Evolutionary conservation across 352 stramenopile genomes (phyloP), one percentile per base, ranked within the genome.

Genomic region (Globisporangium abappressorium): DNA sequence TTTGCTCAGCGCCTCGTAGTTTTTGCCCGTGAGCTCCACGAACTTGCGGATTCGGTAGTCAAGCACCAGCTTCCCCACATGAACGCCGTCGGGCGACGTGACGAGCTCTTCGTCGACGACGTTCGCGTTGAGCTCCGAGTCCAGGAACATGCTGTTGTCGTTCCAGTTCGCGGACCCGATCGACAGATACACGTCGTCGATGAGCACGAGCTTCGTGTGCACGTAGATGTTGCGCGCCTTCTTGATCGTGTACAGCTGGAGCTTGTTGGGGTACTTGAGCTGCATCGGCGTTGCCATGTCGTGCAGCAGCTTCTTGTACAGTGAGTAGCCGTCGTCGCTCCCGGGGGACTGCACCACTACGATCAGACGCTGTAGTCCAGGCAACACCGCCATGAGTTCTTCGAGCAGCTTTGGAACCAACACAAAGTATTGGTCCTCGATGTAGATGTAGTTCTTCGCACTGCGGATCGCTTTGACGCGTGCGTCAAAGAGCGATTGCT

Each of bases 1-100:
- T 0, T 47, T 64, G 49, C 80, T 49, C 28, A 91, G 62, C 12
- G 73, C 58, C 8, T 75, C 65, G 63, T 85, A 82, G 41, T 57
- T 76, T 15, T 69, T 67, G 1, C 81, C 70, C 2, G 75, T 84
- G 57, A 84, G 76, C 65, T 91, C 82, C 15, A 72, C 64, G 57
- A 92, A 90, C 71, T 90, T 90, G 47, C 72, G 73, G 38, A 86
- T 78, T 14, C 81, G 81, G 53, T 79, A 82, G 59, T 89, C 73
- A 1, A 77, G 79, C 36, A 74, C 75, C 20, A 87, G 33, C 30
- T 74, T 70, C 0, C 65, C 57, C 15, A 84, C 78, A 1, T 34
- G 70, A 33, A 89, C 61, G 9, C 78, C 70, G 15, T 83, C 78
- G 0, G 12, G 54, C 1, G 73, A 64, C 26, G 63, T 30, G 6